Evolutionary conservation across 169 alveolate species (phyloP).

Genomic region (Plasmodium knowlesi): DNA sequence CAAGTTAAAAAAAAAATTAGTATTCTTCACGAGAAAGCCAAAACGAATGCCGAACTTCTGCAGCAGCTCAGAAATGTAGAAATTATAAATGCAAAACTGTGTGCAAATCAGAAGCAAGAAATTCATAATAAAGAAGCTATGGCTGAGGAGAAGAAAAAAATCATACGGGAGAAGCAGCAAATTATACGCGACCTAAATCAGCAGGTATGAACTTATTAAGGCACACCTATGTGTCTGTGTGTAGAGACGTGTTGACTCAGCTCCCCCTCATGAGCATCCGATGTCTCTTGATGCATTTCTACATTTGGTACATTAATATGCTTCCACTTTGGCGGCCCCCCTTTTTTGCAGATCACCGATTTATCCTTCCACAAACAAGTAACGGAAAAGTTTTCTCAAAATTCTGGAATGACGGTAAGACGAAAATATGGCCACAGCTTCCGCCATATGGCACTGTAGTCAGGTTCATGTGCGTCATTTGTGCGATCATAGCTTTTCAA

Average conservation of each 20-base stretch:
- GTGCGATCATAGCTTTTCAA: neutral
- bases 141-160: conserved; percentile 14
- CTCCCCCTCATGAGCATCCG: neutral
- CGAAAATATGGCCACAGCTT: neutral
- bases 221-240: neutral
- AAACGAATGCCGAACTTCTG: conserved; percentile 3
- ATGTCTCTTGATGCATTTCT: neutral
- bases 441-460: neutral
- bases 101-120: conserved; percentile 23
- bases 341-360: conserved; percentile 22
- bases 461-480: neutral
- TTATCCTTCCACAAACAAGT: conserved; percentile 44
- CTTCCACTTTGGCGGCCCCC: neutral
- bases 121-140: conserved; percentile 22
- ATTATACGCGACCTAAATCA: conserved; percentile 34
- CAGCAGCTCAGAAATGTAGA: conserved; percentile 38
- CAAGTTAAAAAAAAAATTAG: conserved; percentile 39
- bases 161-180: conserved; percentile 46
- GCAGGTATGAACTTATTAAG: conserved; percentile 4
- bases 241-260: neutral
- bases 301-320: neutral
- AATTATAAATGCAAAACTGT: conserved; percentile 34
- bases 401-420: conserved; percentile 27
- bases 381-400: conserved; percentile 8
- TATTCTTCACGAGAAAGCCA: neutral